Evolutionary conservation across 2,329 filamentous ascomycete species (phyloP).

Genomic region (Pseudogymnoascus sp.): DNA sequence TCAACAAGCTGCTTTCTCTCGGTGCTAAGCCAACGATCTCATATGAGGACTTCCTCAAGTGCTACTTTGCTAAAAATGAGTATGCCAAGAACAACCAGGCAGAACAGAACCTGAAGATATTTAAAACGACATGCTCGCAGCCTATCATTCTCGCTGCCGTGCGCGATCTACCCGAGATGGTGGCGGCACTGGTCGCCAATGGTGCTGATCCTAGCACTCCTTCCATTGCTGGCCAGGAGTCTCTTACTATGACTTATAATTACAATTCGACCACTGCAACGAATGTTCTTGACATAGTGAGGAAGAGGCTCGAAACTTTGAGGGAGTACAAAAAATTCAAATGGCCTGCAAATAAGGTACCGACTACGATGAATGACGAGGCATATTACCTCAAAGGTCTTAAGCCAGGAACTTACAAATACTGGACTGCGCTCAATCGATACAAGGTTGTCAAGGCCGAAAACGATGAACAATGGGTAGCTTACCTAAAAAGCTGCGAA

Average conservation of each 20-base stretch:
- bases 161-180: conserved; percentile 40
- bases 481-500: conserved; percentile 27
- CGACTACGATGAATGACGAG: conserved; percentile 35
- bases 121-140: conserved; percentile 45
- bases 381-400: conserved; percentile 43
- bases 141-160: conserved; percentile 56
- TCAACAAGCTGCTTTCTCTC: conserved; percentile 51
- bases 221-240: conserved; percentile 32
- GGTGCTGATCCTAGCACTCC: conserved; percentile 61
- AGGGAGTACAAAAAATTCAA: conserved; percentile 21
- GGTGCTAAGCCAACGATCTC: conserved; percentile 54
- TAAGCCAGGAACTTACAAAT: conserved; percentile 49
- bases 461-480: conserved; percentile 28
- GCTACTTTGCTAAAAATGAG: conserved; percentile 37
- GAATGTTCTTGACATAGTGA: conserved; percentile 54
- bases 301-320: conserved; percentile 42
- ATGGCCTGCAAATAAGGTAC: conserved; percentile 9
- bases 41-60: conserved; percentile 57
- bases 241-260: conserved; percentile 29
- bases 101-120: conserved; percentile 43
- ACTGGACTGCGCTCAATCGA: conserved; percentile 41
- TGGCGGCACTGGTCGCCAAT: conserved; percentile 45
- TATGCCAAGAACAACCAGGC: conserved; percentile 30
- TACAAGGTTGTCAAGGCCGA: conserved; percentile 21
- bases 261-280: conserved; percentile 27